phyloP scores from a whole-genome alignment of 371 early-diverging fungal species.

The Mucor circinelloides region DNA sequence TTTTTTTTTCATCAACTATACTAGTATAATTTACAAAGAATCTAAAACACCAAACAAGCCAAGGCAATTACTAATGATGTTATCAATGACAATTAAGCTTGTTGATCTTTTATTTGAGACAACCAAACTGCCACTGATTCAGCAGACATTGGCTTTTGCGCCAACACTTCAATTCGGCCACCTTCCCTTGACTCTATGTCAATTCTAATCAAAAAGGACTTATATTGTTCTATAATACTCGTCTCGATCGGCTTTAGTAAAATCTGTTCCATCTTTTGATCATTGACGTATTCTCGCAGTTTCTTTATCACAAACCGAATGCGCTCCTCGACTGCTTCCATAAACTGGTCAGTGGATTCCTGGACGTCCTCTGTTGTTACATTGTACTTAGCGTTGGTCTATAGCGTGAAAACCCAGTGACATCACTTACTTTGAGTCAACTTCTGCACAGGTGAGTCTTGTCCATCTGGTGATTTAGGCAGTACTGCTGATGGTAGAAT shows the following conservation, averaged over 20 bases:
- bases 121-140: slow-evolving; percentile 29
- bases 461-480: slow-evolving; percentile 12
- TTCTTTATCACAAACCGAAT: slow-evolving; percentile 59
- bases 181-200: slow-evolving; percentile 52
- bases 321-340: slow-evolving; percentile 54
- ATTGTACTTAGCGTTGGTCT: not conserved
- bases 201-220: slow-evolving; percentile 61
- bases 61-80: not conserved
- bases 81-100: not conserved
- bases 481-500: slow-evolving; percentile 16
- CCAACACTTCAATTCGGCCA: slow-evolving; percentile 16
- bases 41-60: not conserved
- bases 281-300: slow-evolving; percentile 74
- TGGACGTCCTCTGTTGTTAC: slow-evolving; percentile 30
- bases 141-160: slow-evolving; percentile 13
- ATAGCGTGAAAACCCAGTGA: not conserved
- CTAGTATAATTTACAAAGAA: not conserved
- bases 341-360: slow-evolving; percentile 49
- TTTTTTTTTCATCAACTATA: no score
- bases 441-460: not conserved
- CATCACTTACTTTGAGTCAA: slow-evolving; percentile 15
- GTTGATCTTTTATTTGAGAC: slow-evolving; percentile 24
- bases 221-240: slow-evolving; percentile 71
- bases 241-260: slow-evolving; percentile 74
- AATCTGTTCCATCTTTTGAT: slow-evolving; percentile 74